phyloP scores from a whole-genome alignment of 208 protist genomes.

The Acanthamoeba healyi region DNA sequence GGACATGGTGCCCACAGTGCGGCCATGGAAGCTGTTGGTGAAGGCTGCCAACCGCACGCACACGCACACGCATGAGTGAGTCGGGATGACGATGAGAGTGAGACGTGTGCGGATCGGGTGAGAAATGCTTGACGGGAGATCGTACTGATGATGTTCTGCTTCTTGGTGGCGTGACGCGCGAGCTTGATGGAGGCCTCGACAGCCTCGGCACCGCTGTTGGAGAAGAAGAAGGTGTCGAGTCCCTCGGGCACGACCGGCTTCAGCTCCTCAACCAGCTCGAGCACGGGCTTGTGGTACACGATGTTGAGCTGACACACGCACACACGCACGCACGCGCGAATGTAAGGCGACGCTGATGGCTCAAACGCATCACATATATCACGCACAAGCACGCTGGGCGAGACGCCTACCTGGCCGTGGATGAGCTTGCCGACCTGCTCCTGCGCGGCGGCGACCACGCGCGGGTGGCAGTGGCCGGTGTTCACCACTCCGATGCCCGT shows the following conservation, averaged over 20 bases:
- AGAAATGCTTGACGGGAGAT: neutral
- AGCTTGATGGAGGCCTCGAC: slow-evolving; percentile 71
- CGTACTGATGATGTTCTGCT: slow-evolving; percentile 60
- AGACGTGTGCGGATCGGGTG: neutral
- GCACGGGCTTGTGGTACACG: slow-evolving; percentile 69
- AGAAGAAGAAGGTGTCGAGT: slow-evolving; percentile 68
- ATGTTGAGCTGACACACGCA: slow-evolving; percentile 11
- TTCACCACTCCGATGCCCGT: slow-evolving; percentile 78
- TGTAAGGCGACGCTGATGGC: neutral
- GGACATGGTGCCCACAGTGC: slow-evolving; percentile 77
- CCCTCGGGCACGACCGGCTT: slow-evolving; percentile 62
- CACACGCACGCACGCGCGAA: neutral
- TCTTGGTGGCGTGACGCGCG: slow-evolving; percentile 61
- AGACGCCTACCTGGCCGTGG: neutral
- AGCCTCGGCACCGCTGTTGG: slow-evolving; percentile 67
- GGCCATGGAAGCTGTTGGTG: slow-evolving; percentile 54
- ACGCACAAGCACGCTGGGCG: neutral
- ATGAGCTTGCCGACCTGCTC: slow-evolving; percentile 53
- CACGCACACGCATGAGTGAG: neutral
- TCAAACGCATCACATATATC: neutral
- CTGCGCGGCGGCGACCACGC: slow-evolving; percentile 70
- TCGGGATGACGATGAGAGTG: neutral
- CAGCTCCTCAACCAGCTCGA: slow-evolving; percentile 66
- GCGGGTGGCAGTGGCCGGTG: slow-evolving; percentile 78
- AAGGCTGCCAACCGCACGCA: neutral